Conservation (phyloP, 192 early-diverging fungal genomes). For the Lobosporangium transversale region DNA sequence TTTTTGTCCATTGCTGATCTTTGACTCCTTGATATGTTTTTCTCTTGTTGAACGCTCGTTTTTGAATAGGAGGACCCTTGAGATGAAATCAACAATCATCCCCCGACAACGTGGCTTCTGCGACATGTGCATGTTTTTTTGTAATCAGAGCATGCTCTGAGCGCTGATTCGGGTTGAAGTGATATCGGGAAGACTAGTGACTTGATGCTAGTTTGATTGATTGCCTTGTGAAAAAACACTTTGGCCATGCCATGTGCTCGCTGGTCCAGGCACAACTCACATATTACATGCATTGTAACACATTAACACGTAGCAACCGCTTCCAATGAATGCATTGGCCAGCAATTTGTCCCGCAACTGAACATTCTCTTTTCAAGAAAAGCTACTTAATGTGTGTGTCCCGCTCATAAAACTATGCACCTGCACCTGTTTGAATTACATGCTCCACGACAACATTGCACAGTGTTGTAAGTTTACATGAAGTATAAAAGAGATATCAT, state of each 20-base stretch:
- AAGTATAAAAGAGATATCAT: not conserved
- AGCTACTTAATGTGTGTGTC: not conserved
- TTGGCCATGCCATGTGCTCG: constrained; percentile 40
- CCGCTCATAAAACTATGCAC: not conserved
- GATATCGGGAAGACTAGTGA: not conserved
- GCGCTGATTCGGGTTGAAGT: not conserved
- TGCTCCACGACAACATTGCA: constrained; percentile 38
- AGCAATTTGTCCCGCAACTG: too few relatives aligned
- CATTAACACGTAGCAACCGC: not conserved
- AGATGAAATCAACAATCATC: too few relatives aligned
- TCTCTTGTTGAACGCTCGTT: not conserved
- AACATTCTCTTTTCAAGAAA: too few relatives aligned
- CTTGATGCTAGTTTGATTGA: not conserved
- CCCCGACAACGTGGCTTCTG: too few relatives aligned
- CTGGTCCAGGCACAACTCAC: constrained; percentile 28
- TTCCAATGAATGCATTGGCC: too few relatives aligned
- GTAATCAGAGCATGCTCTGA: not conserved
- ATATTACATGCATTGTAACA: not conserved
- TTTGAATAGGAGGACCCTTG: not conserved
- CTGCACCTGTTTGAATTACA: too few relatives aligned
- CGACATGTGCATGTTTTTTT: constrained; percentile 6
- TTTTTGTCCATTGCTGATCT: too few relatives aligned
- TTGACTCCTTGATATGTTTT: too few relatives aligned
- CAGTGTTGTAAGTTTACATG: not conserved
- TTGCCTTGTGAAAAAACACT: constrained; percentile 43